A percentile compares a stretch with the other conserved stretches of the same genome.
These are phyloP conservation scores for Parasitella parasitica DNA, from an alignment of 371 early-diverging fungal species.

Conservation along the genomic window DNA sequence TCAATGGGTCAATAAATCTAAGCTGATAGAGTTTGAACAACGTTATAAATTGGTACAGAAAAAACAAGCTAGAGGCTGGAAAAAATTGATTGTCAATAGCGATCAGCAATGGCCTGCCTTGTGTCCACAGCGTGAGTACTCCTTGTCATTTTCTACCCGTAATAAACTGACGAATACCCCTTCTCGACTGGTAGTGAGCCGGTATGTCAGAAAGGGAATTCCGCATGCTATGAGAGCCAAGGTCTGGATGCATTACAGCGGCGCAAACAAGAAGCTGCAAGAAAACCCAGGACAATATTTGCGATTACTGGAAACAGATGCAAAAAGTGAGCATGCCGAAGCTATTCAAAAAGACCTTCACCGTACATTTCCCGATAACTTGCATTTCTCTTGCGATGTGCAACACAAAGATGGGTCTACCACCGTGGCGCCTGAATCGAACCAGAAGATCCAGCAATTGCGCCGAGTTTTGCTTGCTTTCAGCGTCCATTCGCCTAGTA, in stretches of 20 bases:
- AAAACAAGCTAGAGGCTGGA: constrained; percentile 56
- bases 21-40: constrained; percentile 52
- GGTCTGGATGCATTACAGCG: constrained; percentile 83
- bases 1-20: constrained; percentile 51
- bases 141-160: neutral
- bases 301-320: constrained; percentile 41
- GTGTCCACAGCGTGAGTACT: constrained; percentile 48
- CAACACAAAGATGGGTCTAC: neutral
- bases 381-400: constrained; percentile 54
- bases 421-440: constrained; percentile 29
- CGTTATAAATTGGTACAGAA: constrained; percentile 50
- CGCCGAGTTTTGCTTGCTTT: constrained; percentile 75
- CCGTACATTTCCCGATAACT: constrained; percentile 82
- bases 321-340: constrained; percentile 59
- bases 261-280: constrained; percentile 61
- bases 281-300: constrained; percentile 62
- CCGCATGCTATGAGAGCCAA: constrained; percentile 64
- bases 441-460: constrained; percentile 60
- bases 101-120: constrained; percentile 51
- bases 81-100: constrained; percentile 35
- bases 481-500: constrained; percentile 58
- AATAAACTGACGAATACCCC: neutral
- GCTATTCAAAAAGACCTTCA: constrained; percentile 77
- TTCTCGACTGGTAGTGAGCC: constrained; percentile 49
- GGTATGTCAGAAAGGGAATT: constrained; percentile 78